phyloP scores from a whole-genome alignment of 257 asterid genomes.

The Nicotiana undulata region DNA sequence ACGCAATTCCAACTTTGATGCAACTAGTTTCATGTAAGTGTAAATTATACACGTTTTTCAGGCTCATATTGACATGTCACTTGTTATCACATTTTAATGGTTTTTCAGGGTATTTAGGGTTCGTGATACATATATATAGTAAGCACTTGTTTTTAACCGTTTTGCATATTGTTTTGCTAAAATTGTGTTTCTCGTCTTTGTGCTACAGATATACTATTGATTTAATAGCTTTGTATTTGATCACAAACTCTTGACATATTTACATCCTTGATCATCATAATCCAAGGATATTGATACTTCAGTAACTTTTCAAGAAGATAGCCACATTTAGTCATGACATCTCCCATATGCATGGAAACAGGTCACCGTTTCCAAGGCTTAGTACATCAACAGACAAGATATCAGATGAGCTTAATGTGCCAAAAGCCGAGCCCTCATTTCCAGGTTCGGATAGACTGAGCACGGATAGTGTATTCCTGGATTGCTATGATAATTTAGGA shows the following conservation, averaged over 20 bases:
- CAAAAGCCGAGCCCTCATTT: neutral
- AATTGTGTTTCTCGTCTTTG: neutral
- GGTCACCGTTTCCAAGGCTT: neutral
- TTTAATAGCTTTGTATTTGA: neutral
- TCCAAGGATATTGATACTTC: neutral
- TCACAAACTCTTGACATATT: neutral
- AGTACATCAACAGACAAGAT: neutral
- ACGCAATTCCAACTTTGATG: conserved; percentile 1
- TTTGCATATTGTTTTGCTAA: neutral
- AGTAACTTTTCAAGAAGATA: neutral
- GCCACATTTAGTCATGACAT: neutral
- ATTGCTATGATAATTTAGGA: conserved; percentile 1
- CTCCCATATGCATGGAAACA: neutral
- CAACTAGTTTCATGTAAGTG: neutral
- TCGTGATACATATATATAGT: neutral
- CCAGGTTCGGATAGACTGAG: neutral
- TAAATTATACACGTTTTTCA: neutral
- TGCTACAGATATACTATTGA: neutral
- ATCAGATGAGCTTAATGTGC: neutral
- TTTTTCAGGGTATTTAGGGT: too few species aligned
- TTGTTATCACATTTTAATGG: too few species aligned
- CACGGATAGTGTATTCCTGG: neutral
- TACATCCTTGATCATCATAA: neutral
- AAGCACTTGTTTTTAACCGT: neutral
- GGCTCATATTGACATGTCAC: neutral